Evolutionary conservation across 371 early-diverging fungal genomes (phyloP).

Genomic region (Cokeromyces recurvatus): DNA sequence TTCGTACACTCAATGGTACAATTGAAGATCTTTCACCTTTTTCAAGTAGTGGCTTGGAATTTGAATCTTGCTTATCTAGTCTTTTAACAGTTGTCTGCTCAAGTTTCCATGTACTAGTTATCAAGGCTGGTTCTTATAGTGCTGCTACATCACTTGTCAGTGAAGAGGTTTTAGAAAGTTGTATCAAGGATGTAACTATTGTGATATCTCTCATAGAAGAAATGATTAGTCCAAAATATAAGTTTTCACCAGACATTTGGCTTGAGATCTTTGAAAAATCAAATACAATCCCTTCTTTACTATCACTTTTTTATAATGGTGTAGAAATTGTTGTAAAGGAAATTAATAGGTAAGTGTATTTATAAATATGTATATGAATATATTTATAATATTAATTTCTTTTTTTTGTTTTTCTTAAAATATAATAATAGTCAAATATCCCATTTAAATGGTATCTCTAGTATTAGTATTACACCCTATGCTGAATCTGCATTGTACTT

Average conservation of each 20-base stretch:
- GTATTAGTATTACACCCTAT: slow-evolving; percentile 34
- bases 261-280: slow-evolving; percentile 15
- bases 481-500: slow-evolving; percentile 37
- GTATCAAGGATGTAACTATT: slow-evolving; percentile 36
- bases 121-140: slow-evolving; percentile 22
- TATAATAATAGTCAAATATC: no score
- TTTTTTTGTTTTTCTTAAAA: no score
- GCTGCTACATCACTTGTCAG: slow-evolving; percentile 12
- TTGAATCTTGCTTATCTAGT: not conserved
- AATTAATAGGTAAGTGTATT: slow-evolving; percentile 26
- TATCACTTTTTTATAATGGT: slow-evolving; percentile 27
- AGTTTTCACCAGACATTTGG: slow-evolving; percentile 18
- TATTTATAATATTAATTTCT: no score
- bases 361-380: not conserved
- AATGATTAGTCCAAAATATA: slow-evolving; percentile 26
- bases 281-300: slow-evolving; percentile 22
- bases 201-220: slow-evolving; percentile 28
- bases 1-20: slow-evolving; percentile 27
- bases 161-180: slow-evolving; percentile 17
- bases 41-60: not conserved
- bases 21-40: not conserved
- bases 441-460: slow-evolving; percentile 8
- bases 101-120: slow-evolving; percentile 29
- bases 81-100: slow-evolving; percentile 19
- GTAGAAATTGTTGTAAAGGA: slow-evolving; percentile 27